Evolutionary conservation across 306 rosid species (phyloP).

Genomic region (Rubus parviflorus): DNA sequence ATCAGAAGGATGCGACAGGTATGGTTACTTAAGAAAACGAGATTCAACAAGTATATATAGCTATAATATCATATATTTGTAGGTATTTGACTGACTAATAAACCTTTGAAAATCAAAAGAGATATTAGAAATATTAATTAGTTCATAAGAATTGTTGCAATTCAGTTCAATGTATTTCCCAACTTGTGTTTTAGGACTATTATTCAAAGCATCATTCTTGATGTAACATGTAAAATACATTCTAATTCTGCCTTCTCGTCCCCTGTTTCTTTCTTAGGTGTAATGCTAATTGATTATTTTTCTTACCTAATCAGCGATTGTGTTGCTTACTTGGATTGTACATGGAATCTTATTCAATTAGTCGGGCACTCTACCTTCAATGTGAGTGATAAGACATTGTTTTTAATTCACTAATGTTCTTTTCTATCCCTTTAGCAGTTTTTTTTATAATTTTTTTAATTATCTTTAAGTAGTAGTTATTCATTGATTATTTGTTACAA

Average conservation of each 20-base stretch:
- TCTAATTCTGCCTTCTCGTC: not conserved
- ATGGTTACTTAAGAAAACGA: not conserved
- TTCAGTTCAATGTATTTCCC: not conserved
- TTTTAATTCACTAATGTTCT: not conserved
- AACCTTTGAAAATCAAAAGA: not conserved
- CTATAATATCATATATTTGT: not conserved
- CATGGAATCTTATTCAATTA: conserved; percentile 65
- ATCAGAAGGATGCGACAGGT: conserved; percentile 87
- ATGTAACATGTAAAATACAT: not conserved
- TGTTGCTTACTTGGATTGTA: conserved; percentile 53
- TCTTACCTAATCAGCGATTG: conserved; percentile 50
- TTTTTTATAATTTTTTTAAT: not conserved
- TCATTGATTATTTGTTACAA: not conserved
- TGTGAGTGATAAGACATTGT: conserved; percentile 37
- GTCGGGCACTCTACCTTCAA: conserved; percentile 54
- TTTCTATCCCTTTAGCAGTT: not conserved
- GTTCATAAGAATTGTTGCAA: not conserved
- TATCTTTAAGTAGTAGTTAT: not conserved
- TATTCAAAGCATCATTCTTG: not conserved
- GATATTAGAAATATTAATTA: not conserved
- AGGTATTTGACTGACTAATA: not conserved
- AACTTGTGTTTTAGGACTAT: not conserved
- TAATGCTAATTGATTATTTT: not conserved
- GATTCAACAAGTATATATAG: not conserved
- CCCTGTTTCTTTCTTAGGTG: not conserved